These are phyloP conservation scores for Penicillium lividum DNA, from an alignment of 495 filamentous ascomycete genomes.

Conservation along the genomic window DNA sequence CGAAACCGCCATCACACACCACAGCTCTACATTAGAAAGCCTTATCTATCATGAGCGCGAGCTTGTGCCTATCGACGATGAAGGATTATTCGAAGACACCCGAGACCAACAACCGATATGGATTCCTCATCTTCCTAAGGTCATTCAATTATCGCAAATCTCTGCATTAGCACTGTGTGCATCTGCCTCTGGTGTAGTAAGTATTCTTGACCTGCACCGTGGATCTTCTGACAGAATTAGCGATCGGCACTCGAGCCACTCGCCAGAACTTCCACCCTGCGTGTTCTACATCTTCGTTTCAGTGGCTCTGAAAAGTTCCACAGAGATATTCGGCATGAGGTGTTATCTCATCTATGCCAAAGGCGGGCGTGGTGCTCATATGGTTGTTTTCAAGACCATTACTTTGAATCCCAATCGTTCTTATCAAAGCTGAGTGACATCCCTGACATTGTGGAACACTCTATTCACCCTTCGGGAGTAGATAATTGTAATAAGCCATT, in stretches of 20 bases:
- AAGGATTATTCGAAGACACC: slow-evolving; percentile 7
- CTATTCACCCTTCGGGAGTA: neutral
- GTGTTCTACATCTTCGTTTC: slow-evolving; percentile 1
- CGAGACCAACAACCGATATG: slow-evolving; percentile 9
- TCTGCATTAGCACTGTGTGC: slow-evolving; percentile 10
- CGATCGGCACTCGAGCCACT: neutral
- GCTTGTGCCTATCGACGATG: slow-evolving; percentile 10
- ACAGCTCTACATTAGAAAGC: slow-evolving; percentile 10
- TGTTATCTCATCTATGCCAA: neutral
- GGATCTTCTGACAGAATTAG: slow-evolving; percentile 1
- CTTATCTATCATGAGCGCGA: slow-evolving; percentile 14
- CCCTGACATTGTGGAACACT: neutral
- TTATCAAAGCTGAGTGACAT: neutral
- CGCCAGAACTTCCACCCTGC: neutral
- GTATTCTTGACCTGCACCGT: neutral
- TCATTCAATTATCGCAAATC: neutral
- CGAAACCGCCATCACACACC: slow-evolving; percentile 4
- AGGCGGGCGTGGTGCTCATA: neutral
- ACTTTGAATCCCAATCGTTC: neutral
- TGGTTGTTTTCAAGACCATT: neutral
- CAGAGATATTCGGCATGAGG: neutral
- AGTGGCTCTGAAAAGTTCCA: slow-evolving; percentile 1
- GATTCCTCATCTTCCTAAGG: neutral
- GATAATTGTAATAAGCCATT: neutral
- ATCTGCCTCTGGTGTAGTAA: neutral